Conservation (phyloP, 2,329 filamentous ascomycete species). For the Blastomyces parvus region DNA sequence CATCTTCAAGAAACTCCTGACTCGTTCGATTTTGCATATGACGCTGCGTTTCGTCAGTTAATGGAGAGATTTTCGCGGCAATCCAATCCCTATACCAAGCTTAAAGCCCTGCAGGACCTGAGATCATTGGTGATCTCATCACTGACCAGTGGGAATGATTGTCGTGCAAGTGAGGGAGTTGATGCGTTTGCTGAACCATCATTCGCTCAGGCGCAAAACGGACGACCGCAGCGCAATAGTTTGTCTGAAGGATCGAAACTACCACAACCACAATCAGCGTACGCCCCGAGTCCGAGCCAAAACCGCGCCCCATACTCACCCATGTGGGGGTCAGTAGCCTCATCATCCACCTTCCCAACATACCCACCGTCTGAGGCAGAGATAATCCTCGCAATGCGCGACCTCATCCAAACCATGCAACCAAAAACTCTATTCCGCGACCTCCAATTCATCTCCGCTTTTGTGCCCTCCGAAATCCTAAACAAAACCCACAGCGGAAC, state of each 20-base stretch:
- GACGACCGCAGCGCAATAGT: constrained; percentile 12
- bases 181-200: constrained; percentile 22
- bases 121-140: constrained; percentile 73
- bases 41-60: constrained; percentile 66
- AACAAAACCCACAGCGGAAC: constrained; percentile 55
- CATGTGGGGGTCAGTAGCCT: constrained; percentile 25
- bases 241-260: constrained; percentile 13
- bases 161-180: constrained; percentile 2
- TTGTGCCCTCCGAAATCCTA: constrained; percentile 48
- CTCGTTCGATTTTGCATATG: constrained; percentile 58
- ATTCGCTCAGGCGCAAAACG: constrained; percentile 39
- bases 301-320: constrained; percentile 16
- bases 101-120: constrained; percentile 73
- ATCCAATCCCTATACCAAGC: constrained; percentile 76
- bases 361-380: constrained; percentile 48
- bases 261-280: background rate
- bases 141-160: constrained; percentile 48
- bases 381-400: constrained; percentile 57
- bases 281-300: constrained; percentile 3
- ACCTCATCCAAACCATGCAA: constrained; percentile 60
- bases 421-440: constrained; percentile 74
- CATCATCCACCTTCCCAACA: constrained; percentile 29
- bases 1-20: background rate
- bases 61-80: constrained; percentile 81
- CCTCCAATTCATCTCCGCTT: constrained; percentile 59